Percentiles rank a stretch among this genome's conserved stretches.
phyloP scores from a whole-genome alignment of 2,329 filamentous ascomycete genomes.

The Lachnellula occidentalis region DNA sequence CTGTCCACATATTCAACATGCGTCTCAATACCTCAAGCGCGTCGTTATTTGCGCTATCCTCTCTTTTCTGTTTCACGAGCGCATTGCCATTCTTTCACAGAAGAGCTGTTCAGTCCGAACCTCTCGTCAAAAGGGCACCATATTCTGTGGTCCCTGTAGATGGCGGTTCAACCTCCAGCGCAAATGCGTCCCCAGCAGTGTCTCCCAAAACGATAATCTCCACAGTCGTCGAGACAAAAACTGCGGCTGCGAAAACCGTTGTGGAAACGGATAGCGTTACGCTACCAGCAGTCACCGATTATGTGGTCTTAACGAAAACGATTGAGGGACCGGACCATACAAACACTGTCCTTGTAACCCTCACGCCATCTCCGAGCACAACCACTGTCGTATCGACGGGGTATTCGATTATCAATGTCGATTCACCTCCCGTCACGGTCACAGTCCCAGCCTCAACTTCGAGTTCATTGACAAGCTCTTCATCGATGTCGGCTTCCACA shows the following conservation, averaged over 20 bases:
- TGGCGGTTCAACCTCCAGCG: conserved; percentile 23
- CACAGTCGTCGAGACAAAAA: conserved; percentile 22
- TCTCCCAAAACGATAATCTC: conserved; percentile 18
- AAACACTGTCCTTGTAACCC: conserved; percentile 21
- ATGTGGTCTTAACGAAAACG: conserved; percentile 21
- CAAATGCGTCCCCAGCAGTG: background rate
- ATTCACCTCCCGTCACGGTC: conserved; percentile 19
- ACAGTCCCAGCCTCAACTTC: conserved; percentile 10
- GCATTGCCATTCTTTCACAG: conserved; percentile 22
- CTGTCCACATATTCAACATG: conserved; percentile 18
- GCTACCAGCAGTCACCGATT: conserved; percentile 18
- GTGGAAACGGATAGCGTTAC: conserved; percentile 23
- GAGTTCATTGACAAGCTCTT: background rate
- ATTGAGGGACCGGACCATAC: conserved; percentile 23
- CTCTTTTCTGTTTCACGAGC: conserved; percentile 20
- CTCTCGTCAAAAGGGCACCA: conserved; percentile 22
- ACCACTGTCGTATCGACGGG: conserved; percentile 19
- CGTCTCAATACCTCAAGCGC: conserved; percentile 20
- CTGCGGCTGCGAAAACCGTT: conserved; percentile 21
- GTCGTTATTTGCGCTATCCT: conserved; percentile 23
- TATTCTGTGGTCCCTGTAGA: conserved; percentile 34
- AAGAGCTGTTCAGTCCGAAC: conserved; percentile 6
- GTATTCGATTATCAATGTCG: conserved; percentile 29
- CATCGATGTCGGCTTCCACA: conserved; percentile 1
- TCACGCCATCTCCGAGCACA: conserved; percentile 20